phyloP scores from a whole-genome alignment of 208 protist genomes.

The Leishmania major region DNA sequence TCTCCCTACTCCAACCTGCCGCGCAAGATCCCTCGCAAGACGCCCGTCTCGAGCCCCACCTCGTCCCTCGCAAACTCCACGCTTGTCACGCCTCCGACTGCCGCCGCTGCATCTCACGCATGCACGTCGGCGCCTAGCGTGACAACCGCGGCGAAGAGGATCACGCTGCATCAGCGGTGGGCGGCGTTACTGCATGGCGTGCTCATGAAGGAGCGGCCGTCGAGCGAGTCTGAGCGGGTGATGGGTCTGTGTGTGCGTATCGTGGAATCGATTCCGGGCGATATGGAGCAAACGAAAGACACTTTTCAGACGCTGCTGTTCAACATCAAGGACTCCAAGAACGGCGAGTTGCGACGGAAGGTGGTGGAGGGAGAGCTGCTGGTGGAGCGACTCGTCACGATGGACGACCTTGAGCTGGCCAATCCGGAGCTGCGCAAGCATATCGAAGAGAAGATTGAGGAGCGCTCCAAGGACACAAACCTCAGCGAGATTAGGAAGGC shows the following conservation, averaged over 20 bases:
- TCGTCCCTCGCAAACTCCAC: slow-evolving; percentile 18
- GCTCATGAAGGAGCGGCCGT: slow-evolving; percentile 43
- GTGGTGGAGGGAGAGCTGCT: slow-evolving; percentile 66
- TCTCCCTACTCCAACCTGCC: slow-evolving; percentile 30
- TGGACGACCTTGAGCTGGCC: slow-evolving; percentile 75
- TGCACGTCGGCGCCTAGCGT: background rate
- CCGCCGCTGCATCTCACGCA: background rate
- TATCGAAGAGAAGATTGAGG: slow-evolving; percentile 68
- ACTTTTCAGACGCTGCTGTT: slow-evolving; percentile 69
- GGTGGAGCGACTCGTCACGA: slow-evolving; percentile 70
- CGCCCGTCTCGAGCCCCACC: slow-evolving; percentile 35
- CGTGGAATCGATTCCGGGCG: slow-evolving; percentile 56
- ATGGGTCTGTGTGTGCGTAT: slow-evolving; percentile 48
- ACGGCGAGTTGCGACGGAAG: slow-evolving; percentile 53
- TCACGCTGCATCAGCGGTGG: slow-evolving; percentile 44
- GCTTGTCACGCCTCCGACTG: slow-evolving; percentile 15
- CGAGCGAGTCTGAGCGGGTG: slow-evolving; percentile 43
- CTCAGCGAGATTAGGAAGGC: slow-evolving; percentile 79
- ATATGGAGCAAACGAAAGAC: slow-evolving; percentile 53
- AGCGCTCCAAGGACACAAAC: slow-evolving; percentile 81
- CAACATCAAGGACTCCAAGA: slow-evolving; percentile 74
- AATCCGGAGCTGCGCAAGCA: slow-evolving; percentile 75
- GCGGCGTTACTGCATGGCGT: slow-evolving; percentile 37
- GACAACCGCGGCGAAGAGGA: slow-evolving; percentile 11
- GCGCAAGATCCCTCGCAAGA: slow-evolving; percentile 36